These are phyloP conservation scores for Fusarium praegraminearum DNA, from an alignment of 2,329 filamentous ascomycete species.

Conservation along the genomic window DNA sequence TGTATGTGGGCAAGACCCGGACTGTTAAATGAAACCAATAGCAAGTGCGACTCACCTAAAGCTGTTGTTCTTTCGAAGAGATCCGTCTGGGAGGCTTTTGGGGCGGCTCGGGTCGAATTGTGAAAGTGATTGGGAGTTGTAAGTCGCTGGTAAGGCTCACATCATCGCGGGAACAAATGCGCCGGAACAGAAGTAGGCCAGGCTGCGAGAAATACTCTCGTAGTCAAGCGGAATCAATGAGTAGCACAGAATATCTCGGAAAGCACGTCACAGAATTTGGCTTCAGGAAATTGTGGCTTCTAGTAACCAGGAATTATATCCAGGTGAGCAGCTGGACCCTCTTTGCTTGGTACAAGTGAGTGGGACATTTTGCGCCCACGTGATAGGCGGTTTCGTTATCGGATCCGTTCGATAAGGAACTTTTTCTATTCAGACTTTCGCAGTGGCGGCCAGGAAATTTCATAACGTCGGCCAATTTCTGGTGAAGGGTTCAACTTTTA, in stretches of 20 bases:
- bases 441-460: constrained; percentile 32
- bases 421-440: constrained; percentile 42
- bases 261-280: constrained; percentile 25
- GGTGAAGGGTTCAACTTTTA: constrained; percentile 17
- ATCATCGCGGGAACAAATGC: constrained; percentile 54
- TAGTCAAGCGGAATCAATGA: constrained; percentile 6
- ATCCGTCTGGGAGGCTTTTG: constrained; percentile 40
- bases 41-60: constrained; percentile 46
- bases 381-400: constrained; percentile 54
- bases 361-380: constrained; percentile 58
- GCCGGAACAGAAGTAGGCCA: constrained; percentile 34
- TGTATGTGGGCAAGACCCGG: constrained; percentile 20
- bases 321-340: constrained; percentile 45
- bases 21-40: constrained; percentile 8
- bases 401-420: constrained; percentile 49
- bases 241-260: constrained; percentile 15
- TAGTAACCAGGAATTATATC: constrained; percentile 47
- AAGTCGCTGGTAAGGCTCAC: constrained; percentile 52
- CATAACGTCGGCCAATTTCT: constrained; percentile 16
- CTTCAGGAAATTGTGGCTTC: constrained; percentile 44
- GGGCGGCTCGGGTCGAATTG: constrained; percentile 47
- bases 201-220: constrained; percentile 23
- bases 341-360: constrained; percentile 49
- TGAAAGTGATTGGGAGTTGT: constrained; percentile 48
- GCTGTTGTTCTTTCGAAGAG: constrained; percentile 42